Evolutionary conservation across 257 asterid species (phyloP).

Genomic region (Eucommia ulmoides): DNA sequence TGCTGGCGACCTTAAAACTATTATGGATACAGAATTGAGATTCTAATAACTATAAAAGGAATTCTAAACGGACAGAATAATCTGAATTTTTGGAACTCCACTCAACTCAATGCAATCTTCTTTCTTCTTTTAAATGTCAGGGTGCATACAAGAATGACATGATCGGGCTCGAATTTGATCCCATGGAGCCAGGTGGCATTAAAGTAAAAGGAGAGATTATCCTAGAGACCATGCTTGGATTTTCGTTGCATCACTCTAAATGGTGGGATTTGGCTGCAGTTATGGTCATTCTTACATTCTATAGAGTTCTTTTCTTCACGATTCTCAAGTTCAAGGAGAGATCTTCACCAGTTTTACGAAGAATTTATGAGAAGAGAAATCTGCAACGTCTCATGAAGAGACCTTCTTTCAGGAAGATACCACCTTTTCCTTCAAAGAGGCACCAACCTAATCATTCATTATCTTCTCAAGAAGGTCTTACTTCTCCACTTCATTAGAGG

Average conservation of each 20-base stretch:
- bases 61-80: not conserved
- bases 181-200: constrained; percentile 25
- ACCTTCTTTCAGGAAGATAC: constrained; percentile 60
- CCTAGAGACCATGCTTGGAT: constrained; percentile 39
- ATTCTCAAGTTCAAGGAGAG: constrained; percentile 70
- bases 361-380: constrained; percentile 34
- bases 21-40: not conserved
- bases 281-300: constrained; percentile 31
- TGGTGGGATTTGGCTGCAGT: constrained; percentile 90
- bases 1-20: too few species aligned
- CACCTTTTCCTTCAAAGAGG: constrained; percentile 48
- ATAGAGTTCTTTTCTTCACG: constrained; percentile 46
- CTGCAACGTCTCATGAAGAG: constrained; percentile 50
- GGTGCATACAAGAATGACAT: constrained; percentile 90
- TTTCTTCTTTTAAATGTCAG: constrained; percentile 11
- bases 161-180: constrained; percentile 64
- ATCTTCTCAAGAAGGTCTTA: constrained; percentile 79
- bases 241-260: constrained; percentile 50
- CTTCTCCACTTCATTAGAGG: constrained; percentile 63
- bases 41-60: not conserved
- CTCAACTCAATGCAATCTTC: not conserved
- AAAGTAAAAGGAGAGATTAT: constrained; percentile 53
- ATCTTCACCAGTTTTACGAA: constrained; percentile 40
- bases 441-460: constrained; percentile 37
- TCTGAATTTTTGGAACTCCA: not conserved